phyloP scores from a whole-genome alignment of 108 stramenopile genomes.

The Seminavis robusta region DNA sequence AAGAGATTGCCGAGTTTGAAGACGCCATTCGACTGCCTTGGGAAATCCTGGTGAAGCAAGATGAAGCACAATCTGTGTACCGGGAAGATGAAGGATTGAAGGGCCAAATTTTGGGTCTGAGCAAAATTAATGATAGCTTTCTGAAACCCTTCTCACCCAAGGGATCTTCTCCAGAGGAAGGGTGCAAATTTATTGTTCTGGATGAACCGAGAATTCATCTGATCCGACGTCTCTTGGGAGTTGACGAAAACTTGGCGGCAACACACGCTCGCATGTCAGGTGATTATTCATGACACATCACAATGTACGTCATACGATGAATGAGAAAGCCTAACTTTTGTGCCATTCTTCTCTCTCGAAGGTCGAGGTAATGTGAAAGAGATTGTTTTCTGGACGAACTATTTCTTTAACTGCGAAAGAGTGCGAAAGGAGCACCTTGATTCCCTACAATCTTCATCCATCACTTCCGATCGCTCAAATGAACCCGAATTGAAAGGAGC shows the following conservation, averaged over 20 bases:
- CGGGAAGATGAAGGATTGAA: conserved; percentile 26
- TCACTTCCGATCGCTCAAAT: too few species aligned
- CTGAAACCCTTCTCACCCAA: conserved; percentile 16
- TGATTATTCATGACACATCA: conserved; percentile 3
- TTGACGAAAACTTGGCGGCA: conserved; percentile 40
- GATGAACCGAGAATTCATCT: conserved; percentile 35
- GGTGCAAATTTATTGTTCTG: background rate
- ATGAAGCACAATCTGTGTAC: conserved; percentile 12
- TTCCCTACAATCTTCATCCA: background rate
- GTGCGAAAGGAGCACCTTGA: conserved; percentile 17
- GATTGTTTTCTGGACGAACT: conserved; percentile 57
- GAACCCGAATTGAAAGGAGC: too few species aligned
- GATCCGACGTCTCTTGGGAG: conserved; percentile 37
- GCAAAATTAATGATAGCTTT: conserved; percentile 28
- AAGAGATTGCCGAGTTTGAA: background rate
- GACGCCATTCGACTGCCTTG: conserved; percentile 30
- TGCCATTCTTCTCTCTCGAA: background rate
- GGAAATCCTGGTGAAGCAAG: conserved; percentile 26
- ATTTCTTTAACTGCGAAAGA: conserved; percentile 49
- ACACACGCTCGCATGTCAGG: conserved; percentile 37
- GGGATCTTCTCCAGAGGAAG: conserved; percentile 1
- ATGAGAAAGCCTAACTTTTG: too few species aligned
- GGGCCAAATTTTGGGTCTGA: conserved; percentile 24
- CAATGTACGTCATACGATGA: background rate
- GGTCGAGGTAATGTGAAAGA: conserved; percentile 21